A percentile compares a stretch with the other conserved stretches of the same genome.
Conservation (phyloP, 1,139 yeast species). For the Saccharomyces hybrid region DNA sequence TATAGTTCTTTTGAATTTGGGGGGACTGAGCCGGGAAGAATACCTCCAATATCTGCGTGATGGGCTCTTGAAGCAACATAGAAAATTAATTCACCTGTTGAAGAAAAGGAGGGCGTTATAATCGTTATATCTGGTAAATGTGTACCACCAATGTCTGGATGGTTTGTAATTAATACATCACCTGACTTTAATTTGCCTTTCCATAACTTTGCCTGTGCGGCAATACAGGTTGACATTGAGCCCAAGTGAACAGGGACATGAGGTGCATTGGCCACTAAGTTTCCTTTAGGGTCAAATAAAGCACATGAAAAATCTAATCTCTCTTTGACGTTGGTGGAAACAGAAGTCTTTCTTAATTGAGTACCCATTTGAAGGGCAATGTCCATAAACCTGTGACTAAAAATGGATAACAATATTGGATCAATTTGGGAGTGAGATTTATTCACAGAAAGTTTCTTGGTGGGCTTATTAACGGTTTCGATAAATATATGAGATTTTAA, state of each 20-base stretch:
- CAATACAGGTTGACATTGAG: conserved; percentile 80
- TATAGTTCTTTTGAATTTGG: conserved; percentile 40
- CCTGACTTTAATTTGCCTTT: conserved; percentile 52
- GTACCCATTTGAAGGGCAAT: conserved; percentile 88
- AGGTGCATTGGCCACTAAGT: conserved; percentile 77
- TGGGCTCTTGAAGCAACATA: conserved; percentile 46
- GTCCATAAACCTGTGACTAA: conserved; percentile 80
- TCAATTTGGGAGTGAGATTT: conserved; percentile 38
- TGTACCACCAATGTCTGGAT: conserved; percentile 75
- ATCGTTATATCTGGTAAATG: conserved; percentile 77
- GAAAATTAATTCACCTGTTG: conserved; percentile 33
- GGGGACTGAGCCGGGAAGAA: conserved; percentile 42
- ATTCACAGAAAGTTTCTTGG: conserved; percentile 28
- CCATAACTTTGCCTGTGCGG: conserved; percentile 60
- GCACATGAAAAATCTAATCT: conserved; percentile 83
- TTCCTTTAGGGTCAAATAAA: conserved; percentile 65
- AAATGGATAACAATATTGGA: conserved; percentile 67
- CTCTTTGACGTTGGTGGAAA: conserved; percentile 81
- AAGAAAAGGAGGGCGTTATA: conserved; percentile 50
- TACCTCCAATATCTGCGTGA: conserved; percentile 47
- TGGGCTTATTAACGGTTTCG: conserved; percentile 29
- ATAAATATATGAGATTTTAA: conserved; percentile 54
- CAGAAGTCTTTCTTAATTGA: conserved; percentile 69
- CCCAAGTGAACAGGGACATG: conserved; percentile 85
- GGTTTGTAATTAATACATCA: conserved; percentile 70